These are phyloP conservation scores for Leccinellum rugosiceps DNA, from an alignment of 768 basidiomycete genomes.

Conservation along the genomic window DNA sequence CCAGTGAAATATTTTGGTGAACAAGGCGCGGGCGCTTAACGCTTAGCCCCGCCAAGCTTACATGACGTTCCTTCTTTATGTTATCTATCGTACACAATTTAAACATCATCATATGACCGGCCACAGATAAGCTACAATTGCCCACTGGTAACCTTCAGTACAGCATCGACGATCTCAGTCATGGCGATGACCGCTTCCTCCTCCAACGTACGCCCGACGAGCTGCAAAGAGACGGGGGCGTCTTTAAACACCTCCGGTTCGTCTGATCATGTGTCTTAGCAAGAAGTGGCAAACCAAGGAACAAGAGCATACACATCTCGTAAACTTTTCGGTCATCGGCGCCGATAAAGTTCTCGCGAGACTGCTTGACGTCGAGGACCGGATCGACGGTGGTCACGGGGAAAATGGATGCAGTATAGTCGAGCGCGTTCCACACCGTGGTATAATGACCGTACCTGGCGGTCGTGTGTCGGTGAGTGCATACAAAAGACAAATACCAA, in stretches of 20 bases:
- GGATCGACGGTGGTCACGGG: slow-evolving; percentile 65
- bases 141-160: slow-evolving; percentile 35
- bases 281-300: not conserved
- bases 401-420: slow-evolving; percentile 58
- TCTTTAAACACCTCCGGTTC: slow-evolving; percentile 51
- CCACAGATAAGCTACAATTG: too few species aligned
- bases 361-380: slow-evolving; percentile 44
- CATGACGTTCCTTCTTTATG: slow-evolving; percentile 1
- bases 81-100: not conserved
- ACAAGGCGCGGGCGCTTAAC: too few species aligned
- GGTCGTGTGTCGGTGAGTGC: not conserved
- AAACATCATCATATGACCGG: too few species aligned
- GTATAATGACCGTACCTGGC: slow-evolving; percentile 52
- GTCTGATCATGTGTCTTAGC: slow-evolving; percentile 38
- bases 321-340: slow-evolving; percentile 47
- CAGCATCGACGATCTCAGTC: slow-evolving; percentile 60
- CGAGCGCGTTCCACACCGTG: slow-evolving; percentile 63
- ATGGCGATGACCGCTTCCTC: slow-evolving; percentile 74
- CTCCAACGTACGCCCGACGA: slow-evolving; percentile 67
- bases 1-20: too few species aligned
- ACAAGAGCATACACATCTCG: slow-evolving; percentile 46
- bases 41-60: slow-evolving; percentile 30
- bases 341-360: slow-evolving; percentile 46
- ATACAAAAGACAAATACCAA: not conserved
- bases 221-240: slow-evolving; percentile 62